Conservation (phyloP, 2,329 filamentous ascomycete species). For the Aspergillus bombycis region DNA sequence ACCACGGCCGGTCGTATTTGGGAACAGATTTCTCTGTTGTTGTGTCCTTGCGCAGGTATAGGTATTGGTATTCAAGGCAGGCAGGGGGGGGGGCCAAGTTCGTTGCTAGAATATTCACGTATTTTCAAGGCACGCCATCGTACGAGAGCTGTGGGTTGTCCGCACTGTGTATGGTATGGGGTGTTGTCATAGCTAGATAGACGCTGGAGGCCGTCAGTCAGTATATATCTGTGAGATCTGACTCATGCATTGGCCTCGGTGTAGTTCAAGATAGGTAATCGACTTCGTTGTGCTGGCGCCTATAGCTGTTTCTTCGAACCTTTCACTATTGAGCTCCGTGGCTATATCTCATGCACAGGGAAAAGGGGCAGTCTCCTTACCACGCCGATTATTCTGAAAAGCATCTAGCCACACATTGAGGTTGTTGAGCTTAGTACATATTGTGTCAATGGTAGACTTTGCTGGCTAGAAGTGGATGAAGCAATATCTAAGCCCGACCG, state of each 20-base stretch:
- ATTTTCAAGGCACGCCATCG: not conserved
- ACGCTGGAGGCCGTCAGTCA: not conserved
- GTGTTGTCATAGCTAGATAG: not conserved
- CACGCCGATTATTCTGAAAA: no score
- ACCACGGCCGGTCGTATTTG: not conserved
- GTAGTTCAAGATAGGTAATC: not conserved
- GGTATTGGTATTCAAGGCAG: not conserved
- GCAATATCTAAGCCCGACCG: not conserved
- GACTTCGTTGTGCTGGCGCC: not conserved
- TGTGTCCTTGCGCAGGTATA: not conserved
- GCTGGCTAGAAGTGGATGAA: not conserved
- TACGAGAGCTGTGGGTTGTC: not conserved
- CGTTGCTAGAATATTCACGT: not conserved
- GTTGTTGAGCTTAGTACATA: not conserved
- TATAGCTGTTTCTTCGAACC: not conserved
- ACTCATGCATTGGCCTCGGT: not conserved
- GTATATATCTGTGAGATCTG: not conserved
- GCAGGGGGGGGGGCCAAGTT: not conserved
- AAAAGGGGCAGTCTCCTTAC: not conserved
- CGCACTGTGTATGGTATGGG: not conserved
- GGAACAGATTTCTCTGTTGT: not conserved
- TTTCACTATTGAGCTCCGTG: not conserved
- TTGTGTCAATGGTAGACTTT: not conserved
- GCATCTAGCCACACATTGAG: no score
- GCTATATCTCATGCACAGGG: not conserved